Conservation (phyloP, 495 filamentous ascomycete genomes). For the Penicillium goetzii region DNA sequence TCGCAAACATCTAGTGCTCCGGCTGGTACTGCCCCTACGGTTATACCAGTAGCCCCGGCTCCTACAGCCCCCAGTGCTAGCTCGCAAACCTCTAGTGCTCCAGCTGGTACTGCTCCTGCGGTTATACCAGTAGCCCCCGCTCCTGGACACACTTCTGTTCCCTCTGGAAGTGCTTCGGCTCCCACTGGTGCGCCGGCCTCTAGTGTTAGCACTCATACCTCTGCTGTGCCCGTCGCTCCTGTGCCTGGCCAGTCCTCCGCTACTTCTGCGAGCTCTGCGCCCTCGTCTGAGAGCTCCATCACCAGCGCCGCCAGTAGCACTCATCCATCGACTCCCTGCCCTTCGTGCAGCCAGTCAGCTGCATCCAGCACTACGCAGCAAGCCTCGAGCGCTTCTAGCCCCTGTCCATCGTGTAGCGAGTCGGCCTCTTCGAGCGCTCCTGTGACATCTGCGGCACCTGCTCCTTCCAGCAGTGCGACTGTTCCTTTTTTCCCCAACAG, state of each 20-base stretch:
- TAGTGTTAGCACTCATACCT: not conserved
- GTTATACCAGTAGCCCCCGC: not conserved
- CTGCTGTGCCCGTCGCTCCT: not conserved
- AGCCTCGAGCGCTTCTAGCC: not conserved
- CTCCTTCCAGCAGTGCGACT: not conserved
- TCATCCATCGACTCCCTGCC: not conserved
- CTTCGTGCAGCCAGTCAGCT: not conserved
- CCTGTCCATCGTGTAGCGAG: not conserved
- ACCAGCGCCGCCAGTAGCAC: not conserved
- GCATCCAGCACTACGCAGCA: not conserved
- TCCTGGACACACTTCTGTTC: not conserved
- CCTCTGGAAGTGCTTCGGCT: not conserved
- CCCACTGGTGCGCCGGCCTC: not conserved
- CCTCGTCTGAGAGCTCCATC: too few species aligned
- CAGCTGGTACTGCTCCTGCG: not conserved
- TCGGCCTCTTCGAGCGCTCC: not conserved
- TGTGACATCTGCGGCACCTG: not conserved
- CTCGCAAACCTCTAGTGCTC: slow-evolving; percentile 4
- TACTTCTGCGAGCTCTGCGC: not conserved
- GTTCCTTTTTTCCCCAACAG: not conserved
- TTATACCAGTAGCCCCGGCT: not conserved
- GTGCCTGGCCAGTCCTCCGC: not conserved
- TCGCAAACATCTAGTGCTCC: slow-evolving; percentile 5
- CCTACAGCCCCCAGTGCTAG: too few species aligned
- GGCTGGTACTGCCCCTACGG: not conserved